Percentiles rank a stretch among this genome's conserved stretches.
These are phyloP conservation scores for Nicotiana tomentosiformis DNA, from an alignment of 257 asterid species.

Conservation along the genomic window DNA sequence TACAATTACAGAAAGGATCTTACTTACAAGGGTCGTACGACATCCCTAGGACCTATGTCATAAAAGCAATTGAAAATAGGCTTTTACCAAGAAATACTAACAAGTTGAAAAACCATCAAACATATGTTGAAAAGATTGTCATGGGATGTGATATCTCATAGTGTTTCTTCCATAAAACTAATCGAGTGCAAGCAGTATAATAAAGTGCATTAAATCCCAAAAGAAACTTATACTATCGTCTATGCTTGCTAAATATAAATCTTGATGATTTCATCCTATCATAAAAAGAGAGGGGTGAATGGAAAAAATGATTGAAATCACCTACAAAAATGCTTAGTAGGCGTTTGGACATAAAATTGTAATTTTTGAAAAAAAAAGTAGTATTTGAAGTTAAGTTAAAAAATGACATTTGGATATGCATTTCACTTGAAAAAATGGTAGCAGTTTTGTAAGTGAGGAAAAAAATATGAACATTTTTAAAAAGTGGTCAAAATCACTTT, in stretches of 20 bases:
- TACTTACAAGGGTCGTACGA: too few relatives aligned
- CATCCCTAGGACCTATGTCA: not conserved
- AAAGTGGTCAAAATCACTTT: too few relatives aligned
- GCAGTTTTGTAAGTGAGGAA: too few relatives aligned
- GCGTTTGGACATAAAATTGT: too few relatives aligned
- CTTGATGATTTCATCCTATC: not conserved
- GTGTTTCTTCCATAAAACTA: not conserved
- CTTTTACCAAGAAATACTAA: not conserved
- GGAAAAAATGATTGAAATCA: conserved; percentile 1
- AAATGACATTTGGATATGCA: too few relatives aligned
- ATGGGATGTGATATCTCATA: not conserved
- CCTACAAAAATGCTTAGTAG: not conserved
- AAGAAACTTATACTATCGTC: not conserved
- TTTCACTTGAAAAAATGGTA: too few relatives aligned
- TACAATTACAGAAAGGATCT: too few relatives aligned
- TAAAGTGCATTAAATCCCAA: not conserved
- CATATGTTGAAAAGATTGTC: not conserved
- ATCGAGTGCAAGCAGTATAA: not conserved
- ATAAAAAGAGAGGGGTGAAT: not conserved
- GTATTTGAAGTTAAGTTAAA: too few relatives aligned
- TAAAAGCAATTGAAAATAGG: not conserved
- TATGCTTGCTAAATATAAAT: not conserved
- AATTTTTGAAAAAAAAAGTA: too few relatives aligned
- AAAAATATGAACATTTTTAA: too few relatives aligned
- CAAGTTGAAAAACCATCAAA: not conserved